Conservation (phyloP, 2,329 filamentous ascomycete species). For the Metarhizium brunneum region DNA sequence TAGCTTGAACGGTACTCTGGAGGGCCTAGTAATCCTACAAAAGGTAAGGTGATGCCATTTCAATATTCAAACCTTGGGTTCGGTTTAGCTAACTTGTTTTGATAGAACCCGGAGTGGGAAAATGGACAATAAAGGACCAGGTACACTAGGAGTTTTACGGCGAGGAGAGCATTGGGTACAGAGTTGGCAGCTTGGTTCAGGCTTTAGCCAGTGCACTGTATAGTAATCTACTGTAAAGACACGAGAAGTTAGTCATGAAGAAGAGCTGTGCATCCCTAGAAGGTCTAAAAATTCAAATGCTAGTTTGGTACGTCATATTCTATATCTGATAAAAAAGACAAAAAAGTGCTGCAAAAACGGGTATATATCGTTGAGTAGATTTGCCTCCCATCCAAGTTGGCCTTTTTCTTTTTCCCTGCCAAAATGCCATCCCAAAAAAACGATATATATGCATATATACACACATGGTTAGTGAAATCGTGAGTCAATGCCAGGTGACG, state of each 20-base stretch:
- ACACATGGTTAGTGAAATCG: not conserved
- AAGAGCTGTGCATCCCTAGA: constrained; percentile 17
- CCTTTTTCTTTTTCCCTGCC: not conserved
- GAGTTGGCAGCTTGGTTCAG: constrained; percentile 1
- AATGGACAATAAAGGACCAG: constrained; percentile 24
- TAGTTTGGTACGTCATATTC: not conserved
- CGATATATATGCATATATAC: not conserved
- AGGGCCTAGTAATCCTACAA: constrained; percentile 90
- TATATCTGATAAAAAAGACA: not conserved
- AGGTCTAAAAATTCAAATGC: constrained; percentile 10
- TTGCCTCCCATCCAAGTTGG: not conserved
- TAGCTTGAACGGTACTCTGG: constrained; percentile 79
- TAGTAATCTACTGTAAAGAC: constrained; percentile 17
- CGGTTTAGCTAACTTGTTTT: constrained; percentile 9
- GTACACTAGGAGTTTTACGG: not conserved
- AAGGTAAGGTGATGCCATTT: constrained; percentile 56
- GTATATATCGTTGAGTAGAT: not conserved
- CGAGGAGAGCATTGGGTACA: not conserved
- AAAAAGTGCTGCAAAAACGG: not conserved
- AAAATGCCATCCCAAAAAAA: not conserved
- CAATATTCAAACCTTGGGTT: not conserved
- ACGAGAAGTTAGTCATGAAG: not conserved
- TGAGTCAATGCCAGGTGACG: not conserved
- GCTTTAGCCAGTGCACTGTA: constrained; percentile 19
- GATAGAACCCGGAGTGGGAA: constrained; percentile 31